phyloP scores from a whole-genome alignment of 345 rosid species.

The Lenwebbia sp. region DNA sequence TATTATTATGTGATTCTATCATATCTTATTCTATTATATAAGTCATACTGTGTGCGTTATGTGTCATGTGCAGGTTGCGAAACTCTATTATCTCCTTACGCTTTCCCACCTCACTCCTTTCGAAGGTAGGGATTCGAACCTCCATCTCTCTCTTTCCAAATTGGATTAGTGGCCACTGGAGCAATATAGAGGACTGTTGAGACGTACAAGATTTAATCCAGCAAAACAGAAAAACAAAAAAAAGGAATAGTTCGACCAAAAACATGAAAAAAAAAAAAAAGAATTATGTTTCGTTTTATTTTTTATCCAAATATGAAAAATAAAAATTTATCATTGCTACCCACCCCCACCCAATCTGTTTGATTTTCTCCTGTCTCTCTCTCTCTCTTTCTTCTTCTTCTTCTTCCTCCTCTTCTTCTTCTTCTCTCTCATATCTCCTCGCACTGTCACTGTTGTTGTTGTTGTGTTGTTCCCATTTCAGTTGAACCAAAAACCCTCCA shows the following conservation, averaged over 20 bases:
- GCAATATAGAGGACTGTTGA: not conserved
- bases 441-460: conserved; percentile 5
- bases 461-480: not conserved
- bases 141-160: too few relatives aligned
- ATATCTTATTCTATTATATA: too few relatives aligned
- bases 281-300: not conserved
- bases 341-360: conserved; percentile 4
- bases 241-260: not conserved
- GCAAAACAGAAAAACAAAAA: not conserved
- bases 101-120: too few relatives aligned
- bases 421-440: not conserved
- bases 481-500: conserved; percentile 2
- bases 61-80: too few relatives aligned
- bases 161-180: too few relatives aligned
- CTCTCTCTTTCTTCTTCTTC: not conserved
- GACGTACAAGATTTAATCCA: not conserved
- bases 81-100: too few relatives aligned
- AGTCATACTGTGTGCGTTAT: too few relatives aligned
- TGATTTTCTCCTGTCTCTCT: not conserved
- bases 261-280: not conserved
- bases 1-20: too few relatives aligned
- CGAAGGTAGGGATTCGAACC: too few relatives aligned
- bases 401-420: not conserved
- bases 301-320: not conserved
- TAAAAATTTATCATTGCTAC: not conserved